Base-by-base conservation (phyloP, 768 basidiomycete species). In the Udeniomyces megalosporus region DNA sequence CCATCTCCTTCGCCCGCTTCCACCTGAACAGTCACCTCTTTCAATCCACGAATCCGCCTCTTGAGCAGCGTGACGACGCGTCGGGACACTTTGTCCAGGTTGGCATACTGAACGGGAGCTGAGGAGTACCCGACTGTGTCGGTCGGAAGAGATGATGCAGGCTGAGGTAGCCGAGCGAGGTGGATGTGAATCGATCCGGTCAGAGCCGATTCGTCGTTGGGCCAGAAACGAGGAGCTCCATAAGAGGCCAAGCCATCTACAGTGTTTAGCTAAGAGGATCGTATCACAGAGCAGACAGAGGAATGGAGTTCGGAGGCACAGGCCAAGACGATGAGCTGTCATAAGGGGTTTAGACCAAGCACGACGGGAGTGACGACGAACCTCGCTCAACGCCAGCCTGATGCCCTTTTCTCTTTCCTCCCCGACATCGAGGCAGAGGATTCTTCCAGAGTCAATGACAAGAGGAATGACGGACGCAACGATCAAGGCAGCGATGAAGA, bases 391-490 rank as follows among this genome's bases (percentile, higher is more conserved):
- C 17, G 78, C 77, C 11, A 67, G 66, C 22, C 73, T 47, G n/a
- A 79, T 73, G 53, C 75, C 73, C 8, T 58, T 67, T 58, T 77
- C 78, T 31, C 67, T 70, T 26, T 74, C 72, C 26, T 64, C 78
- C n/a, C 82, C 84, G 28, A 96, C 76, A 70, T 96, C 95, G 47
- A 99, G 76, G 61, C 84, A 82, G 47, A 99, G 79, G 11, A 97
- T 82, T 67, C 81, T 84, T 1, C 88, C 95, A 0, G 88, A 88
- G 72, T 97, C 95, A 66, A 93, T 80, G 24, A 99, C 90, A 45
- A 99, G 82, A 12, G 95, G 95, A 26, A 93, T 78, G 22, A 99
- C 95, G 71, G 90, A 93, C 5, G 88, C 92, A 24, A 89, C 88
- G 68, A 99, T 99, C 67, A 99, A 76, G 10, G 88, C 75, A 5